Evolutionary conservation across 2,329 filamentous ascomycete species (phyloP).

Genomic region (Penicillium sp.): DNA sequence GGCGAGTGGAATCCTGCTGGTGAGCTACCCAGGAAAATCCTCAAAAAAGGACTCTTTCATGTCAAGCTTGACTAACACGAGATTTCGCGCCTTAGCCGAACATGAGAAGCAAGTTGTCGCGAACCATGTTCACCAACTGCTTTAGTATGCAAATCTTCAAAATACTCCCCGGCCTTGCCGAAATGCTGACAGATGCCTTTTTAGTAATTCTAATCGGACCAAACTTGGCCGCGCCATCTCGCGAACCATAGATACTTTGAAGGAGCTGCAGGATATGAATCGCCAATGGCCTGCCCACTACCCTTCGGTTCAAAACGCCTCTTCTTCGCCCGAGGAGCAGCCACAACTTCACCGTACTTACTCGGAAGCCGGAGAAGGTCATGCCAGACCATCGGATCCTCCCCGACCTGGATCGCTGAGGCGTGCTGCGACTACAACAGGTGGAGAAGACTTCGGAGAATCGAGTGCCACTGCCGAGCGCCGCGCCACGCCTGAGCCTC

Average conservation of each 20-base stretch:
- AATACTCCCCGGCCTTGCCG: not conserved
- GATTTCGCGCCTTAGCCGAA: constrained; percentile 45
- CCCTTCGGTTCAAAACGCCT: constrained; percentile 58
- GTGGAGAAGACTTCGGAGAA: constrained; percentile 61
- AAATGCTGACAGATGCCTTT: constrained; percentile 19
- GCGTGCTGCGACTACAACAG: constrained; percentile 71
- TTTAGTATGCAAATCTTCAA: constrained; percentile 57
- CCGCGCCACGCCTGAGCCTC: constrained; percentile 65
- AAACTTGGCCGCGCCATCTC: constrained; percentile 85
- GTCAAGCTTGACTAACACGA: constrained; percentile 15
- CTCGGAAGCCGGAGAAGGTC: constrained; percentile 31
- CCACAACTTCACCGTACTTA: constrained; percentile 37
- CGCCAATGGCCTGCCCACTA: constrained; percentile 92
- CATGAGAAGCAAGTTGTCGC: constrained; percentile 68
- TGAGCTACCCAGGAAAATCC: constrained; percentile 13
- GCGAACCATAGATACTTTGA: constrained; percentile 78
- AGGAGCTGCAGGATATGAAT: constrained; percentile 84
- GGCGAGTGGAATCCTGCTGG: constrained; percentile 50
- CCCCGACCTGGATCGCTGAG: constrained; percentile 55
- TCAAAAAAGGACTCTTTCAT: not conserved
- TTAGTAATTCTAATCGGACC: constrained; percentile 77
- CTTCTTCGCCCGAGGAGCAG: constrained; percentile 31
- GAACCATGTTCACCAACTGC: constrained; percentile 85
- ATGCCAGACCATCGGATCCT: constrained; percentile 26
- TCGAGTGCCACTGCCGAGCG: constrained; percentile 70